Percentiles rank a stretch among this genome's conserved stretches.
These are phyloP conservation scores for Priceomyces haplophilus DNA, from an alignment of 805 yeast species.

Conservation along the genomic window DNA sequence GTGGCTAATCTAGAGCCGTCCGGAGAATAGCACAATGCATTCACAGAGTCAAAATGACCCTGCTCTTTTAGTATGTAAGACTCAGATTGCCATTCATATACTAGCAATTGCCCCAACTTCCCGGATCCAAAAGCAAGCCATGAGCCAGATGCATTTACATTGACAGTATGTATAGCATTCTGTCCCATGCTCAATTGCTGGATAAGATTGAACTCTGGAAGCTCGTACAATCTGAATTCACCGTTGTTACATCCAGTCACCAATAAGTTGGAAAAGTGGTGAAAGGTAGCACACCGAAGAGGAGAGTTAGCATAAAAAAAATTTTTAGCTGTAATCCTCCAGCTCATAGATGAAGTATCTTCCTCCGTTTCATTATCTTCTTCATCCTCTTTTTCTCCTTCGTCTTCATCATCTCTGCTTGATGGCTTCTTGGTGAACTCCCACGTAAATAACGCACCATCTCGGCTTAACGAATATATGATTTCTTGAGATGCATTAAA, in stretches of 20 bases:
- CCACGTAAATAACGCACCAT: slow-evolving; percentile 94
- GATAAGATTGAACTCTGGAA: slow-evolving; percentile 73
- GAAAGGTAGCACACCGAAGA: slow-evolving; percentile 82
- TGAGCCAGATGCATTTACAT: slow-evolving; percentile 81
- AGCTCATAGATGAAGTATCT: slow-evolving; percentile 47
- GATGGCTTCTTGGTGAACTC: slow-evolving; percentile 65
- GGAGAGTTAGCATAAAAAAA: slow-evolving; percentile 70
- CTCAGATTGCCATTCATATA: slow-evolving; percentile 98
- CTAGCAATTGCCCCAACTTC: slow-evolving; percentile 86
- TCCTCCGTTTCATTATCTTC: slow-evolving; percentile 36
- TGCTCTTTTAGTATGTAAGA: slow-evolving; percentile 93
- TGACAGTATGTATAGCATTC: slow-evolving; percentile 78
- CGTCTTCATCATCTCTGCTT: slow-evolving; percentile 41
- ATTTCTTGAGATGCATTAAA: slow-evolving; percentile 85
- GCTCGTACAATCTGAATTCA: slow-evolving; percentile 84
- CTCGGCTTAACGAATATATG: slow-evolving; percentile 88
- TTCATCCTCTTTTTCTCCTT: slow-evolving; percentile 32
- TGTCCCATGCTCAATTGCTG: slow-evolving; percentile 93
- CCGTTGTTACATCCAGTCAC: slow-evolving; percentile 89
- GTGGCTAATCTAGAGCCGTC: slow-evolving; percentile 92
- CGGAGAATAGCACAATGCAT: slow-evolving; percentile 82
- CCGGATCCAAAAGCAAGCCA: slow-evolving; percentile 96
- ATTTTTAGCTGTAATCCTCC: slow-evolving; percentile 82
- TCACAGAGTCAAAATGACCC: slow-evolving; percentile 92
- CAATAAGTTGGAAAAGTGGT: slow-evolving; percentile 63